Base-by-base conservation (phyloP, 2,329 filamentous ascomycete species). In the Hypoxylon sp. region DNA sequence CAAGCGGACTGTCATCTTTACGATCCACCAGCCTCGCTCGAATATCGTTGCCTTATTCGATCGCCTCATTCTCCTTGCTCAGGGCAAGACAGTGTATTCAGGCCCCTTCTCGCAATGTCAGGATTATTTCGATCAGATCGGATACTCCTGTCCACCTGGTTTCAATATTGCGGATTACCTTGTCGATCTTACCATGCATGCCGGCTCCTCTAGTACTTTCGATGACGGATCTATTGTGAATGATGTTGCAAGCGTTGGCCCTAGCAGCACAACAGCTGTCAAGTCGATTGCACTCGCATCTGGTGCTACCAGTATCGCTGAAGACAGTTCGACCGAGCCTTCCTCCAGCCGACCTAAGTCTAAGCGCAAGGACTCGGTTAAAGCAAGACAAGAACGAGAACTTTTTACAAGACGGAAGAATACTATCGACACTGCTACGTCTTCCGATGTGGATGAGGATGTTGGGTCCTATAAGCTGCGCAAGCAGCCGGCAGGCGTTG, bases 151-250 rank as follows among this genome's bases (percentile, higher is more conserved):
- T 76, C 96, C 96, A 10, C 91, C 94, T 23, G 97, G 97, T 1
- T 99, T 98, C 86, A 99, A 99, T 76, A 98, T 99, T 79, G 96
- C 96, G 3, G 96, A 99, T 79, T 99, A 98, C 76, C 87, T 99
- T 4, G 94, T 99, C 30, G 96, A 99, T 78, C 85, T 99, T 43
- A 98, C 96, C 0, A 98, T 99, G 95, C 96, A 99, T 78, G 94
- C 94, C 23, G 89, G 92, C 64, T 84, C 86, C 48, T 87, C 84
- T 19, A 82, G 86, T 5, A 81, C 88, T 2, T 86, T 89, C 61
- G 87, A 90, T 34, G 88, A 90, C 60, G 87, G 86, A 14, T 82
- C 79, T 13, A 79, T 82, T 9, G 65, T 85, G 38, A 77, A 80
- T 5, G 90, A 92, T 69, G 87, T 85, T 2, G 82, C 87, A 1